A percentile compares a stretch with the other conserved stretches of the same genome.
Evolutionary conservation across 108 stramenopile species (phyloP).

Genomic region (Epipyxis sp.): DNA sequence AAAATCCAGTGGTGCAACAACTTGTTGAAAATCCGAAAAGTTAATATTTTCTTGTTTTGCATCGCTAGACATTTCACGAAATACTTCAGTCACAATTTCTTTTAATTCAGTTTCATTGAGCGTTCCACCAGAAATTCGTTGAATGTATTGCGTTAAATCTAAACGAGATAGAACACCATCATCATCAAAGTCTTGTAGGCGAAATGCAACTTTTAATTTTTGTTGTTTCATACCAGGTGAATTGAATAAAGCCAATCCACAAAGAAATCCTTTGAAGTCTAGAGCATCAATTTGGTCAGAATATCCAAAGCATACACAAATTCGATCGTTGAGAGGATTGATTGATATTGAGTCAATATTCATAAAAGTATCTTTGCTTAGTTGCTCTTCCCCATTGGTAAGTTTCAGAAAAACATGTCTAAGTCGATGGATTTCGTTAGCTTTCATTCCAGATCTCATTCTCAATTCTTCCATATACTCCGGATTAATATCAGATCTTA

Average conservation of each 20-base stretch:
- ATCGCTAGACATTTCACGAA: slow-evolving; percentile 7
- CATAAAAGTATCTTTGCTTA: slow-evolving; percentile 2
- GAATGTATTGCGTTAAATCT: slow-evolving; percentile 14
- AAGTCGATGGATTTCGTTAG: slow-evolving; percentile 18
- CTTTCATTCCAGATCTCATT: slow-evolving; percentile 15
- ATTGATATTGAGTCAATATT: neutral
- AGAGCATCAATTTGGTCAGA: neutral
- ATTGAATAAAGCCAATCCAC: slow-evolving; percentile 18
- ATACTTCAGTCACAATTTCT: neutral
- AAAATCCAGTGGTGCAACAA: slow-evolving; percentile 26
- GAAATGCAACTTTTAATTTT: slow-evolving; percentile 20
- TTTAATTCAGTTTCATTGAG: neutral
- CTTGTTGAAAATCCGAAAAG: slow-evolving; percentile 29
- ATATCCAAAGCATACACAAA: slow-evolving; percentile 19
- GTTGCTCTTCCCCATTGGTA: neutral
- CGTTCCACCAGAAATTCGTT: neutral
- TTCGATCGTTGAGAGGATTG: slow-evolving; percentile 26
- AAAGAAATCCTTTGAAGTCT: slow-evolving; percentile 18
- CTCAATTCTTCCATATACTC: slow-evolving; percentile 33
- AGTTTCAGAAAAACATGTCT: neutral
- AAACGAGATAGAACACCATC: neutral
- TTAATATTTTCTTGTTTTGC: neutral
- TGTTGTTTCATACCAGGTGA: slow-evolving; percentile 4
- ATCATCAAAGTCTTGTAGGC: slow-evolving; percentile 26
- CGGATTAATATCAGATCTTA: neutral